Percentiles rank a stretch among this genome's conserved stretches.
Evolutionary conservation across 163 green algal genomes (phyloP).

Genomic region (Scenedesmus sp.): DNA sequence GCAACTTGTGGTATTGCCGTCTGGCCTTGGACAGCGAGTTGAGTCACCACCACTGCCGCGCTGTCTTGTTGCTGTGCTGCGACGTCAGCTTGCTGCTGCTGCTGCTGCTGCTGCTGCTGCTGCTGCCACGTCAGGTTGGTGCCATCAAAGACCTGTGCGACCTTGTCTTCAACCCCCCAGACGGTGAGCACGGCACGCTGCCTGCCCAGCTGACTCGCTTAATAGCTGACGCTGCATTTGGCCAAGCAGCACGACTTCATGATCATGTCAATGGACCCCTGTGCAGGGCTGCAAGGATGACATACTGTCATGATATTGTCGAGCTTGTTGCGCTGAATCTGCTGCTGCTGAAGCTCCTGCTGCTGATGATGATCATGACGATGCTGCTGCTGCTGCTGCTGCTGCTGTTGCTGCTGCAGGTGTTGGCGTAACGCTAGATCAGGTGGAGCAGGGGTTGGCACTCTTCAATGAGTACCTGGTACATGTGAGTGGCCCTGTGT

Average conservation of each 20-base stretch:
- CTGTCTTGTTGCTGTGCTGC: neutral
- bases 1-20: neutral
- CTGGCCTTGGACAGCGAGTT: neutral
- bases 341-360: too few species aligned
- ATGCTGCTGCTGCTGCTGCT: constrained; percentile 8
- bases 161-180: constrained; percentile 26
- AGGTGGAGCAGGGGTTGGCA: constrained; percentile 44
- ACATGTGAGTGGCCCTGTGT: neutral
- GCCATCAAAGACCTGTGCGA: constrained; percentile 41
- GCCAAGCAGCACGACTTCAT: too few species aligned
- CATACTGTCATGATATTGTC: too few species aligned
- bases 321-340: too few species aligned
- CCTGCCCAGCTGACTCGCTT: too few species aligned
- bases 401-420: constrained; percentile 21
- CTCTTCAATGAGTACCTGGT: constrained; percentile 51
- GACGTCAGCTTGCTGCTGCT: neutral
- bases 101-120: neutral
- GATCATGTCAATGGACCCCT: too few species aligned
- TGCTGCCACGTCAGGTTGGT: constrained; percentile 23
- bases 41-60: neutral
- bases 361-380: too few species aligned
- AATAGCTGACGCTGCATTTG: too few species aligned
- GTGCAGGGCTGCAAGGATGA: too few species aligned
- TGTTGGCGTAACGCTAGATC: neutral
- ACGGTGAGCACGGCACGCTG: neutral